These are phyloP conservation scores for Corymbia maculata DNA, from an alignment of 345 rosid species.

Conservation along the genomic window DNA sequence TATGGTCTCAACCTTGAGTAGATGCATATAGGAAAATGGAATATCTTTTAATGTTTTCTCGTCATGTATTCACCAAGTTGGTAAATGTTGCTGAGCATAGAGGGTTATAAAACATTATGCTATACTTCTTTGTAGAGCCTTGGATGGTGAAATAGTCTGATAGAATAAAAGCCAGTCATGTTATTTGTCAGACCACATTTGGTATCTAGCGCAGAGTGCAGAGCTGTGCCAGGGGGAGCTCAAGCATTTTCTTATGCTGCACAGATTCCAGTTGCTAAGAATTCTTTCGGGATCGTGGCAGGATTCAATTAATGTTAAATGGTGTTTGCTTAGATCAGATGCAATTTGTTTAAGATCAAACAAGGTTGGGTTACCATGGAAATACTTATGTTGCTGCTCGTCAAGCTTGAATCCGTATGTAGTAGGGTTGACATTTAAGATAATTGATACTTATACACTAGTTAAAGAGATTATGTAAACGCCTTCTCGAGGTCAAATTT, in stretches of 20 bases:
- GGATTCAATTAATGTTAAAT: not conserved
- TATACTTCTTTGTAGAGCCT: slow-evolving; percentile 9
- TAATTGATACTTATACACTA: not conserved
- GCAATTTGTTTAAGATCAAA: not conserved
- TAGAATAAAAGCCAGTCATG: not conserved
- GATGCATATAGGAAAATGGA: not conserved
- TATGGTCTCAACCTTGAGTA: not conserved
- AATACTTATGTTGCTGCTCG: not conserved
- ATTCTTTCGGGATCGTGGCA: not conserved
- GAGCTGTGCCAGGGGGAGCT: not conserved
- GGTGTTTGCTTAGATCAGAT: not conserved
- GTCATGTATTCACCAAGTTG: not conserved
- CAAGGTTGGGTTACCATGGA: not conserved
- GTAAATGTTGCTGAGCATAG: not conserved
- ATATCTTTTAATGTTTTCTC: not conserved
- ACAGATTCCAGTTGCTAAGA: not conserved
- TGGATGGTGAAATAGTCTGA: not conserved
- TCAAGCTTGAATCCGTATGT: not conserved
- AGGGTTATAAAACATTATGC: not conserved
- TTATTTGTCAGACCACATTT: not conserved
- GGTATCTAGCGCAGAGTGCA: not conserved
- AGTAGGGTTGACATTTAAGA: not conserved
- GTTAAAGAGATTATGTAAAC: not conserved
- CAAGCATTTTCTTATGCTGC: not conserved
- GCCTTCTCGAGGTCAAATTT: not conserved